Percentiles rank a stretch among this genome's conserved stretches.
phyloP scores from a whole-genome alignment of 2,329 filamentous ascomycete species.

The Penicillium sp. region DNA sequence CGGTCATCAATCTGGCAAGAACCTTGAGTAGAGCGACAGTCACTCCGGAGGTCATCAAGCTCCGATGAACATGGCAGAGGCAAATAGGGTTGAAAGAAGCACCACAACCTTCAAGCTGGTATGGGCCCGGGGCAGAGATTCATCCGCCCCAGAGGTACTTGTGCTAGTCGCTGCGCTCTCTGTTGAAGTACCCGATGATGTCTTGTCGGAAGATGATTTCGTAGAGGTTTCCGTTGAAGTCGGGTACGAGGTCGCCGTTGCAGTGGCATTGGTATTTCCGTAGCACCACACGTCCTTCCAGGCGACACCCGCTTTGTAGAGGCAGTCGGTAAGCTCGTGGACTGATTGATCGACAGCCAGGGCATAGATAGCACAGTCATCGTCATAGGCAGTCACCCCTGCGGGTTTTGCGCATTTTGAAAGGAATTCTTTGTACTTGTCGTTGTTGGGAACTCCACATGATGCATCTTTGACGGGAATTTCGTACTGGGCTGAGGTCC shows the following conservation, averaged over 20 bases:
- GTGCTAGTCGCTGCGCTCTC: background rate
- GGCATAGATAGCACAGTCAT: slow-evolving; percentile 25
- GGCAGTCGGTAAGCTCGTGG: slow-evolving; percentile 26
- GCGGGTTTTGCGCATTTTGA: slow-evolving; percentile 21
- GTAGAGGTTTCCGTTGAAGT: slow-evolving; percentile 11
- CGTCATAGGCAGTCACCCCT: slow-evolving; percentile 19
- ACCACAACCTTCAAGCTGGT: background rate
- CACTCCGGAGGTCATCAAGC: background rate
- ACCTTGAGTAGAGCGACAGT: background rate
- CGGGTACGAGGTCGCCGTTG: slow-evolving; percentile 18
- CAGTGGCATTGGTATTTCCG: slow-evolving; percentile 20
- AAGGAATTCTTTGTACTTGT: slow-evolving; percentile 18
- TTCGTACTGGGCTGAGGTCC: slow-evolving; percentile 21
- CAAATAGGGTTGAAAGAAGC: slow-evolving; percentile 5
- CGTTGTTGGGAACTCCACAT: slow-evolving; percentile 25
- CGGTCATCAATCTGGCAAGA: background rate
- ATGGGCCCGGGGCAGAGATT: background rate
- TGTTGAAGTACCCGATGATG: slow-evolving; percentile 1
- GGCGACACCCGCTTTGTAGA: slow-evolving; percentile 22
- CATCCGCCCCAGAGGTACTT: background rate
- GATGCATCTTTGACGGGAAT: slow-evolving; percentile 27
- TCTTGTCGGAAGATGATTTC: background rate
- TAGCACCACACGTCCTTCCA: slow-evolving; percentile 29
- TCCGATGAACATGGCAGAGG: background rate
- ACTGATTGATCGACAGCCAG: slow-evolving; percentile 24